Evolutionary conservation across 108 stramenopile genomes (phyloP), one percentile per base, ranked within the genome.

Genomic region (Mayamaea pseudoterrestris): DNA sequence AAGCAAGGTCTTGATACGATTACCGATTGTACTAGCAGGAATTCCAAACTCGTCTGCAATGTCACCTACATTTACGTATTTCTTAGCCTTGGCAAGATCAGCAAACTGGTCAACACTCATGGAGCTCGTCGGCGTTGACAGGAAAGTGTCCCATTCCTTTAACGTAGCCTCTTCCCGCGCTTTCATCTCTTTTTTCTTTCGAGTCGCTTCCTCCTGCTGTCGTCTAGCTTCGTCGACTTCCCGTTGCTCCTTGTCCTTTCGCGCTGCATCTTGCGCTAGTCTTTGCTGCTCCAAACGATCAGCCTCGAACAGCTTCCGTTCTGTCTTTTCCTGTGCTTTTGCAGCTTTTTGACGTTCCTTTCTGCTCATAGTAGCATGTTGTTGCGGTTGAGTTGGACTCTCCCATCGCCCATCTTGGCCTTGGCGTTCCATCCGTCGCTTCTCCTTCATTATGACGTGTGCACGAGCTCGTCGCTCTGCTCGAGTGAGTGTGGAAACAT

Each of bases 341-440:
- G 82, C 82, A 3, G 52, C 61, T 34, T 66, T 69, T 57, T 76
- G 74, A 1, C 82, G 65, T 50, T 83, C 74, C 41, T 76, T 83
- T 41, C 82, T 58, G 30, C 55, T 34, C 32, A 34, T 11, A 12
- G 32, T 34, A 34, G 32, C 9, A 8, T 34, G 32, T 34, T 31
- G 20, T 51, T 41, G 18, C 21, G 29, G 6, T 34, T 32, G 24
- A 36, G 47, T 17, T 35, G 48, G 37, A 18, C 20, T 14, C 18
- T 3, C 8, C 3, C 37, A 8, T 39, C 8, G 37, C 20, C 8
- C 11, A 12, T 18, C 21, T 11, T 16, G 47, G 14, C 41, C 58
- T n/a, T 43, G 25, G 18, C 28, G 34, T 13, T 24, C 48, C 2
- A 34, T 49, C 18, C 60, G 65, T 20, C 80, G 62, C 37, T 76